These are phyloP conservation scores for Cystofilobasidium capitatum DNA, from an alignment of 768 basidiomycete species.

Conservation along the genomic window DNA sequence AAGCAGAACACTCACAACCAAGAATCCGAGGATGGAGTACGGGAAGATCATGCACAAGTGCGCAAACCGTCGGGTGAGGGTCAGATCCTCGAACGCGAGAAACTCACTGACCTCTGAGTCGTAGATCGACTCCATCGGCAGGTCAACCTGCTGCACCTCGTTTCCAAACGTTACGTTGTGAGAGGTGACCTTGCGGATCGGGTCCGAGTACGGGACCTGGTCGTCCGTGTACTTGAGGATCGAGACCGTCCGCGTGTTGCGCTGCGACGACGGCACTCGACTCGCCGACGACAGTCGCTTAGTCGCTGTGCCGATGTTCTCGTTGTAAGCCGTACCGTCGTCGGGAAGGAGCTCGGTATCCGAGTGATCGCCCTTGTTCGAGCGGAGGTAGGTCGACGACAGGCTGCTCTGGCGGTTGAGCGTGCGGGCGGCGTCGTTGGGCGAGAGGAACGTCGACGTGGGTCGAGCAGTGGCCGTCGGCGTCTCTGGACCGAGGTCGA, in stretches of 20 bases:
- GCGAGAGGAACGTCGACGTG: neutral
- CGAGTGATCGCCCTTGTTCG: neutral
- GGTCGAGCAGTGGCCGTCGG: neutral
- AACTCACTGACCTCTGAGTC: conserved; percentile 2
- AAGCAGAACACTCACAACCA: neutral
- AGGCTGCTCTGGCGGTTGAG: neutral
- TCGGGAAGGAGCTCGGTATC: neutral
- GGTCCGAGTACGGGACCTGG: too few relatives aligned
- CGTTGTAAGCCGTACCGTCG: neutral
- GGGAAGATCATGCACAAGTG: conserved; percentile 18
- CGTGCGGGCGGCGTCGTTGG: neutral
- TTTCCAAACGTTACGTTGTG: neutral
- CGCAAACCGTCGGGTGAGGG: conserved; percentile 8
- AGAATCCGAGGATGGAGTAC: conserved; percentile 18
- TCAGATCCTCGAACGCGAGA: neutral
- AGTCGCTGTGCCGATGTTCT: neutral
- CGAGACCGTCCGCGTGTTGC: conserved; percentile 1
- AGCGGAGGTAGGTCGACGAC: neutral
- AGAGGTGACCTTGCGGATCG: neutral
- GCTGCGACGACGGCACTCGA: neutral
- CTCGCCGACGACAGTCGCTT: neutral
- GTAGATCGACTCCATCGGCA: neutral
- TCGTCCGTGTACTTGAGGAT: neutral
- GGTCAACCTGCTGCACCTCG: too few relatives aligned
- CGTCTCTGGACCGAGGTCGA: neutral